These are phyloP conservation scores for Solanum chilense DNA, from an alignment of 257 asterid genomes.

Conservation along the genomic window DNA sequence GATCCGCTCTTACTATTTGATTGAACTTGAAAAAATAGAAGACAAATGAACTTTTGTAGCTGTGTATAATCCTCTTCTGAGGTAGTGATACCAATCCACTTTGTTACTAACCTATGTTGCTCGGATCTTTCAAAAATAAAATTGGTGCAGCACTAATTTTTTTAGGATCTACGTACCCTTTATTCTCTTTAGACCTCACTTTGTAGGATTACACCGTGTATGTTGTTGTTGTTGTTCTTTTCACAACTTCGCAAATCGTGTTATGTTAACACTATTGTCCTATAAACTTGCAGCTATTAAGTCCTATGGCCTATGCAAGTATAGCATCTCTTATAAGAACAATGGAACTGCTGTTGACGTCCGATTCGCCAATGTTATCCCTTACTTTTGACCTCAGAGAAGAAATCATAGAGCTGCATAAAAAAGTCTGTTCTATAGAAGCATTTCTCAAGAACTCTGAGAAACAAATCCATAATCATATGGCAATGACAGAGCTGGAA, in stretches of 20 bases:
- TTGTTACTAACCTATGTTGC: background rate
- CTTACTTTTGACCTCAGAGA: background rate
- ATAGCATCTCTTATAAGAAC: background rate
- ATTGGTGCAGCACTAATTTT: accelerated
- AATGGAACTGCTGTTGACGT: background rate
- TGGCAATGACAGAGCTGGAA: background rate
- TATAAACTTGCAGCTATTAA: background rate
- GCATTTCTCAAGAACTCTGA: background rate
- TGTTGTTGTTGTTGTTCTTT: background rate
- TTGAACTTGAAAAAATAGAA: too few relatives aligned
- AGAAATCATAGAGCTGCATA: background rate
- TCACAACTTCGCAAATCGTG: background rate
- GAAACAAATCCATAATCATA: background rate
- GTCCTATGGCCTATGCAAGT: background rate
- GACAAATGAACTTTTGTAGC: too few relatives aligned
- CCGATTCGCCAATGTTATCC: background rate
- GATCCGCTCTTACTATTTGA: too few relatives aligned
- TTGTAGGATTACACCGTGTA: background rate
- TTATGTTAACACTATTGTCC: background rate
- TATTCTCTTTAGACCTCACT: too few relatives aligned
- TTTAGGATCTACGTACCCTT: background rate
- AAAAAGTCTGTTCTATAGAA: background rate
- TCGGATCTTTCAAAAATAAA: background rate
- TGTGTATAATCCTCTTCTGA: too few relatives aligned
- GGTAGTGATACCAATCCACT: background rate